Base-by-base conservation (phyloP, 768 basidiomycete species). In the Pseudohyphozyma bogoriensis region DNA sequence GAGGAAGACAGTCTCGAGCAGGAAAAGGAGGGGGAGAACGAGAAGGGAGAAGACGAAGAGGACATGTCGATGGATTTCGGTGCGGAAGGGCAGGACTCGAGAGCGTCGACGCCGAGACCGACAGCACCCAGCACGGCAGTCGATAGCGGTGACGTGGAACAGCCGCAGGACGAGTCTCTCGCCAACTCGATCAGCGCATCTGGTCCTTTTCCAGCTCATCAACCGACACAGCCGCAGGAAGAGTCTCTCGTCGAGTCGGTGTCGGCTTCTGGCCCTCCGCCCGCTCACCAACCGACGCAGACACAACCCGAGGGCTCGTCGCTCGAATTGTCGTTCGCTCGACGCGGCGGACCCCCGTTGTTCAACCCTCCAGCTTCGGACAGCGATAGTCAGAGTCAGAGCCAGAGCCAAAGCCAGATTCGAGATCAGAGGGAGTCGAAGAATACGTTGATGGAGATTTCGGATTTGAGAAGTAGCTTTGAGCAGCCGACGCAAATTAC, bases 381-480 rank as follows among this genome's bases (percentile, higher is more conserved):
- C 37, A 37, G 10, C 37, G 37, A 37, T 18, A 10, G 11, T 10
- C 37, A 37, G 11, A 18, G 11, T 10, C 46, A 24, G 24, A 28
- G 24, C 26, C 24, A 24, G 26, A 47, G 46, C 26, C 46, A 47
- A 10, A 28, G 26, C 46, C 16, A 24, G n/a, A 26, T 3, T 3
- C n/a, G n/a, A 15, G 24, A 47, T 11, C 24, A 24, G 28, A 16
- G 12, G 24, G 46, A 47, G 6, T 47, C 46, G 46, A n/a, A 15
- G 42, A 58, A 58, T 35, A 56, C 56, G 1, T 33, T 65, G 18
- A 55, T 53, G 24, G 64, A 65, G 42, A 65, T 65, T 28, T 51
- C 60, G 2, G 54, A 51, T 11, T 13, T 55, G 4, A n/a, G 24
- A 9, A 65, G 64, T 44, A 61, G 59, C 39, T 31, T 37, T 5